Evolutionary conservation across 148 eudicot genomes (phyloP).

Genomic region (Rhododendron mucronatum): DNA sequence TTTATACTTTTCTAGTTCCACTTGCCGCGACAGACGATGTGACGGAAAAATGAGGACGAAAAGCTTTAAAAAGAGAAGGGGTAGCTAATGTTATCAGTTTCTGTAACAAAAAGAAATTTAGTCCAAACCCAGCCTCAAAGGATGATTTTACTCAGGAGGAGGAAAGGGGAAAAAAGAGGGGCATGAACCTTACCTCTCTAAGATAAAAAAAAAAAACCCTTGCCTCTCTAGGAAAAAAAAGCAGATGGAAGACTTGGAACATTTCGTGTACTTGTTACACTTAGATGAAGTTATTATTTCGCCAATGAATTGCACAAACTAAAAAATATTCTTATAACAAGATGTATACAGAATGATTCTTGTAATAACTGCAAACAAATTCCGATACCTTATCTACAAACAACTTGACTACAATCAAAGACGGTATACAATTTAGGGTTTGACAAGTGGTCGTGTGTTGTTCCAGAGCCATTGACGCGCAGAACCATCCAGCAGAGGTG

Average conservation of each 20-base stretch:
- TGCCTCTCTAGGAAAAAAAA: neutral
- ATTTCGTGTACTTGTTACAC: neutral
- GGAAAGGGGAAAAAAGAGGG: neutral
- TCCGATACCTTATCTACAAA: neutral
- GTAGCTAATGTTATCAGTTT: no score
- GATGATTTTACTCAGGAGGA: neutral
- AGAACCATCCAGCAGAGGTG: slow-evolving; percentile 68
- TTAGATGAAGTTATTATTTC: neutral
- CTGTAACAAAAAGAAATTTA: no score
- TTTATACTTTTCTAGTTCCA: no score
- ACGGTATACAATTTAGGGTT: slow-evolving; percentile 16
- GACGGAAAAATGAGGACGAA: no score
- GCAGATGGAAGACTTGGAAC: neutral
- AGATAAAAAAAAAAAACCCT: no score
- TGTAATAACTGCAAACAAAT: neutral
- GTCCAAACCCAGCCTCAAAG: neutral
- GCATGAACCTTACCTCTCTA: neutral
- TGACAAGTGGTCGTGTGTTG: slow-evolving; percentile 65
- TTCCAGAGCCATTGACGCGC: slow-evolving; percentile 84
- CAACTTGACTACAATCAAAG: neutral
- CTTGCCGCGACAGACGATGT: no score
- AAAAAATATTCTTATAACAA: neutral
- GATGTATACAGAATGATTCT: neutral
- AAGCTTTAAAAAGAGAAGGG: no score
- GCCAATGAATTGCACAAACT: neutral